Evolutionary conservation across 2,329 filamentous ascomycete species (phyloP).

Genomic region (Pseudopyricularia javanii): DNA sequence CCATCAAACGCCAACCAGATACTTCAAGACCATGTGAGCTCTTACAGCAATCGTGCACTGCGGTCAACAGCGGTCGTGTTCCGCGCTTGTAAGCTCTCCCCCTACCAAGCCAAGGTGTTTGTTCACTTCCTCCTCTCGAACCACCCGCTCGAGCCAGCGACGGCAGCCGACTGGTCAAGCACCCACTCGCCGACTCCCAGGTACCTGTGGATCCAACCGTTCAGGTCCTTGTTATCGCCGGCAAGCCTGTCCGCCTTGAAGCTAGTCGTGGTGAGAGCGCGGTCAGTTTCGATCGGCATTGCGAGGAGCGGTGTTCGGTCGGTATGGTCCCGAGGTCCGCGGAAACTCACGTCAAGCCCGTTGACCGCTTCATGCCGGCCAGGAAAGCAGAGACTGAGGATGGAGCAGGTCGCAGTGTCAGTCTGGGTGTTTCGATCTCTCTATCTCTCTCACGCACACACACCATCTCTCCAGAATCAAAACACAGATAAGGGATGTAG

Average conservation of each 20-base stretch:
- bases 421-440: not conserved
- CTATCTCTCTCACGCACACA: not conserved
- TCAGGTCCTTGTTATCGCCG: constrained; percentile 67
- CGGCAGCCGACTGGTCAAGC: constrained; percentile 92
- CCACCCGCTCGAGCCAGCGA: constrained; percentile 77
- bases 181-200: constrained; percentile 93
- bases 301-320: not conserved
- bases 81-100: not conserved
- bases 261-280: constrained; percentile 45
- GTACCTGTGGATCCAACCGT: constrained; percentile 86
- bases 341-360: constrained; percentile 82
- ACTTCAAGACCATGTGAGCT: not conserved
- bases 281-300: constrained; percentile 24
- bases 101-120: not conserved
- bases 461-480: not conserved
- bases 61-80: not conserved
- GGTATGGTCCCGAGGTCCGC: not conserved
- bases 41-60: not conserved
- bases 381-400: constrained; percentile 79
- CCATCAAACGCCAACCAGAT: constrained; percentile 1
- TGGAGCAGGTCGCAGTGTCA: not conserved
- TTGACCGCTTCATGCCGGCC: constrained; percentile 93
- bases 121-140: constrained; percentile 78
- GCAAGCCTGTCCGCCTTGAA: constrained; percentile 77
- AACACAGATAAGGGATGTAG: not conserved